Evolutionary conservation across 2,329 filamentous ascomycete species (phyloP).

Genomic region (Aspergillus unguis): DNA sequence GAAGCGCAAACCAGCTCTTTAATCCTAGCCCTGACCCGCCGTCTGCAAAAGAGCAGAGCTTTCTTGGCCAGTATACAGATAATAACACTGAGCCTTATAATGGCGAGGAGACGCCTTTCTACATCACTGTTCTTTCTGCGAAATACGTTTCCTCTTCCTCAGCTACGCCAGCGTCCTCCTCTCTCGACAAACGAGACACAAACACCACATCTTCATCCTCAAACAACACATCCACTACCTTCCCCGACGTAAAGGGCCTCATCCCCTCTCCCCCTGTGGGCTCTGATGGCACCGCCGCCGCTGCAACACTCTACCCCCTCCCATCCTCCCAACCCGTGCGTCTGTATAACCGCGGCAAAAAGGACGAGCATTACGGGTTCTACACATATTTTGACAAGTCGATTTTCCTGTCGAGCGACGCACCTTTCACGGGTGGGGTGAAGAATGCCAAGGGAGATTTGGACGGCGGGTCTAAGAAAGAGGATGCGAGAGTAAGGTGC

Average conservation of each 20-base stretch:
- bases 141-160: slow-evolving; percentile 22
- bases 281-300: slow-evolving; percentile 67
- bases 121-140: slow-evolving; percentile 64
- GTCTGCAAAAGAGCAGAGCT: slow-evolving; percentile 65
- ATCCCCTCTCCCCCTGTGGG: slow-evolving; percentile 64
- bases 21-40: slow-evolving; percentile 48
- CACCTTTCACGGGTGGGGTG: slow-evolving; percentile 43
- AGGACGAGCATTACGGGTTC: slow-evolving; percentile 87
- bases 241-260: slow-evolving; percentile 49
- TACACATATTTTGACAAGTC: slow-evolving; percentile 88
- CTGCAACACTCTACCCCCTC: slow-evolving; percentile 68
- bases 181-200: slow-evolving; percentile 22
- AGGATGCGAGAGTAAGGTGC: slow-evolving; percentile 49
- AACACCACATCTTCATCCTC: slow-evolving; percentile 16
- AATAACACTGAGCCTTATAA: slow-evolving; percentile 67
- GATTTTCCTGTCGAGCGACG: slow-evolving; percentile 69
- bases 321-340: slow-evolving; percentile 71
- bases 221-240: slow-evolving; percentile 15
- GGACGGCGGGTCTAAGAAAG: slow-evolving; percentile 49
- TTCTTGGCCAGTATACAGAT: slow-evolving; percentile 84
- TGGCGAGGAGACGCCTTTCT: slow-evolving; percentile 86
- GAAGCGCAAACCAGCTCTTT: slow-evolving; percentile 37
- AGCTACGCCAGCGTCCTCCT: slow-evolving; percentile 23
- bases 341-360: slow-evolving; percentile 76
- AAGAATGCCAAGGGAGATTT: slow-evolving; percentile 38